Percentiles rank a stretch among this genome's conserved stretches.
phyloP scores from a whole-genome alignment of 2,329 filamentous ascomycete genomes.

The Beauveria medogensis region DNA sequence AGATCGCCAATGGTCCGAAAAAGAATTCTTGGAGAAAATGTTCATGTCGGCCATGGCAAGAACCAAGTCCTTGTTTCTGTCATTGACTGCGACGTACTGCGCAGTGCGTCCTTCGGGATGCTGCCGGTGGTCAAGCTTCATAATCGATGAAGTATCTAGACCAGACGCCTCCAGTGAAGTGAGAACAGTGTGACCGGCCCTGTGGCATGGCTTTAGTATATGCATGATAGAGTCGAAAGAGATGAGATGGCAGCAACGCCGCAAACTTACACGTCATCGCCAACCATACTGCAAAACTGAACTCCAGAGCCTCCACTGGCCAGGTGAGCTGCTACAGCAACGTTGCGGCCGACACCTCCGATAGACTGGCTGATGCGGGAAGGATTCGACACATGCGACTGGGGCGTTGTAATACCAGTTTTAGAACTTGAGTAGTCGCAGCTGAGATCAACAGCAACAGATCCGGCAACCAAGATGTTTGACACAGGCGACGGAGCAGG shows the following conservation, averaged over 20 bases:
- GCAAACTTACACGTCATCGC: constrained; percentile 58
- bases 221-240: constrained; percentile 1
- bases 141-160: constrained; percentile 57
- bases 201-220: constrained; percentile 20
- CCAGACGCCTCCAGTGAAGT: constrained; percentile 55
- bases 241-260: neutral
- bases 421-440: constrained; percentile 57
- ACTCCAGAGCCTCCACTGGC: constrained; percentile 53
- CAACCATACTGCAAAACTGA: constrained; percentile 71
- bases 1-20: constrained; percentile 51
- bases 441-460: constrained; percentile 77
- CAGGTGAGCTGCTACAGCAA: constrained; percentile 73
- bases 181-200: constrained; percentile 66
- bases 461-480: constrained; percentile 73
- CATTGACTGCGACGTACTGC: constrained; percentile 88
- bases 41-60: constrained; percentile 94
- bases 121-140: constrained; percentile 40
- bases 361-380: constrained; percentile 72
- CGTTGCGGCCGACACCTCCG: constrained; percentile 87
- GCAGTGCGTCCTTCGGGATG: constrained; percentile 60
- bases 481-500: neutral
- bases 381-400: constrained; percentile 77
- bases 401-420: constrained; percentile 30
- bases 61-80: constrained; percentile 72
- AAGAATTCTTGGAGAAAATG: constrained; percentile 57